These are phyloP conservation scores for Allium cepa DNA, from an alignment of 106 monocot genomes.

Conservation along the genomic window DNA sequence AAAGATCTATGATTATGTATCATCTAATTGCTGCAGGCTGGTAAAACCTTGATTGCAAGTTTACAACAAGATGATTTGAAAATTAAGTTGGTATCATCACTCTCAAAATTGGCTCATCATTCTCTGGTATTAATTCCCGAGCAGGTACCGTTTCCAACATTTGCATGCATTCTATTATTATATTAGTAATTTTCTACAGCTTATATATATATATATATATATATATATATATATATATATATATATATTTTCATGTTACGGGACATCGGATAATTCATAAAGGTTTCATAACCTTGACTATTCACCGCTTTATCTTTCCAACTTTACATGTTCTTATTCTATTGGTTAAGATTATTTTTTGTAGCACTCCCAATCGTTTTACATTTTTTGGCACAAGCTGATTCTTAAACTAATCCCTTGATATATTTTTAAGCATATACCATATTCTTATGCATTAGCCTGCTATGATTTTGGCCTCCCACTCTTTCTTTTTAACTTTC, in stretches of 20 bases:
- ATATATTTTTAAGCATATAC: no score
- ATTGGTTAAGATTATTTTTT: not conserved
- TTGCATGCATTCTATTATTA: not conserved
- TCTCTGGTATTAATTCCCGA: constrained; percentile 38
- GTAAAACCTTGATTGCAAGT: constrained; percentile 33
- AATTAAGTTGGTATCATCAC: constrained; percentile 51
- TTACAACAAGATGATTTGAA: constrained; percentile 28
- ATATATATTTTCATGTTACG: not conserved
- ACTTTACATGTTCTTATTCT: not conserved
- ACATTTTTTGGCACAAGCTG: no score
- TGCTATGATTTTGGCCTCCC: no score
- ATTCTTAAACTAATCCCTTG: no score
- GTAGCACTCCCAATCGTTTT: no score
- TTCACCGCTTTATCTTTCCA: not conserved
- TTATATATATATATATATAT: no score
- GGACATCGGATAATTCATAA: not conserved
- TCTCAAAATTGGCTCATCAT: constrained; percentile 61
- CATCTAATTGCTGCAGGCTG: constrained; percentile 33
- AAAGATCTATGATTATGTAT: not conserved
- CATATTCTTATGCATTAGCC: no score
- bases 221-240: no score
- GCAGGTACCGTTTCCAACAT: constrained; percentile 38
- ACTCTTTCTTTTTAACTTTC: no score
- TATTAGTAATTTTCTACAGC: not conserved
- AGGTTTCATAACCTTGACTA: not conserved